A percentile compares a stretch with the other conserved stretches of the same genome.
These are phyloP conservation scores for Cladosporium sp. DNA, from an alignment of 2,329 filamentous ascomycete species.

Conservation along the genomic window DNA sequence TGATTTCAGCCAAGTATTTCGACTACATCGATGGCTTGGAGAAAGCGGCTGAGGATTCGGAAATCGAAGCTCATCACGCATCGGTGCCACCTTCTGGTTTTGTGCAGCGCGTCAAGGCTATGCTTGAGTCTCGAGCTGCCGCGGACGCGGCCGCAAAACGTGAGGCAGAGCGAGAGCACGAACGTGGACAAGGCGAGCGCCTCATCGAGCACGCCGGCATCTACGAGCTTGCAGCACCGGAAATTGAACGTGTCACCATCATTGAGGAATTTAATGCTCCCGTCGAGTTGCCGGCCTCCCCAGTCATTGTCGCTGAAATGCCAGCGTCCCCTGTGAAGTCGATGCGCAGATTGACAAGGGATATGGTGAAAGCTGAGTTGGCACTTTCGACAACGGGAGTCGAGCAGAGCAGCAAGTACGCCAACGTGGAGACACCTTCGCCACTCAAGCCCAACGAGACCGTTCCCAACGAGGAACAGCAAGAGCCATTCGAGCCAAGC, in stretches of 20 bases:
- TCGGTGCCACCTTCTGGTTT: conserved; percentile 34
- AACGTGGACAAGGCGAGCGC: conserved; percentile 12
- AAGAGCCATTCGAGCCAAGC: neutral
- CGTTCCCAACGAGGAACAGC: neutral
- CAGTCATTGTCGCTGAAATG: conserved; percentile 27
- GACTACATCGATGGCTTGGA: conserved; percentile 28
- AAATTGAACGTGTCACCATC: conserved; percentile 26
- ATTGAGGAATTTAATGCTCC: conserved; percentile 29
- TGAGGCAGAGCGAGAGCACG: conserved; percentile 15
- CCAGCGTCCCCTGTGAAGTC: conserved; percentile 11
- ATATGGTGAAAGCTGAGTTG: conserved; percentile 31
- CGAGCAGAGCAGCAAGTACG: conserved; percentile 7
- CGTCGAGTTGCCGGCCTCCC: conserved; percentile 31
- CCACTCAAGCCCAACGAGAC: conserved; percentile 7
- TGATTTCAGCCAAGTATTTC: conserved; percentile 31
- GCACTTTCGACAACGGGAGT: conserved; percentile 22
- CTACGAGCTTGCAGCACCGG: conserved; percentile 28
- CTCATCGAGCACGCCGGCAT: conserved; percentile 15
- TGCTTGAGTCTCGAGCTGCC: conserved; percentile 36
- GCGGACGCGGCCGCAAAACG: conserved; percentile 21
- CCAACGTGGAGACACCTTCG: neutral
- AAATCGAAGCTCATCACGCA: conserved; percentile 26
- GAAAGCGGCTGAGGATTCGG: conserved; percentile 30
- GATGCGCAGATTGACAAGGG: conserved; percentile 29
- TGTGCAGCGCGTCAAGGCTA: conserved; percentile 37